phyloP scores from a whole-genome alignment of 306 rosid genomes.

The Casuarina glauca region DNA sequence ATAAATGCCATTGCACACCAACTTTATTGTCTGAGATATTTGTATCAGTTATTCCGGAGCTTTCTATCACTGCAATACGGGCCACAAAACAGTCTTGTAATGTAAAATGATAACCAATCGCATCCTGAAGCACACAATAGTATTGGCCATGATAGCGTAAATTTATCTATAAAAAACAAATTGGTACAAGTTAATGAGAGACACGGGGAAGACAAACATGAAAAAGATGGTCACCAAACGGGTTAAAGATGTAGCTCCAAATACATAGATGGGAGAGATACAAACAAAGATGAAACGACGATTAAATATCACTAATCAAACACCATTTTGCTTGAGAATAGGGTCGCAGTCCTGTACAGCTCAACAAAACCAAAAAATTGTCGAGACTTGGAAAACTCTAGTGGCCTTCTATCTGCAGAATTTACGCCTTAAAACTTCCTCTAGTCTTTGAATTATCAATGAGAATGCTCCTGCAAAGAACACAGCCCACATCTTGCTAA shows the following conservation, averaged over 20 bases:
- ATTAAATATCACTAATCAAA: not conserved
- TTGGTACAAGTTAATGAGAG: not conserved
- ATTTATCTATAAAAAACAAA: not conserved
- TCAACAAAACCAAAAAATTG: not conserved
- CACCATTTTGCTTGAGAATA: not conserved
- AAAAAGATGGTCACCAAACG: not conserved
- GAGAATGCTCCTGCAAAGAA: conserved; percentile 63
- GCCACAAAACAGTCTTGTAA: not conserved
- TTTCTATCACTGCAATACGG: not conserved
- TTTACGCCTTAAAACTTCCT: conserved; percentile 55
- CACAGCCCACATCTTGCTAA: conserved; percentile 7
- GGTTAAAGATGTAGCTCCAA: not conserved
- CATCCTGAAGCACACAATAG: too few relatives aligned
- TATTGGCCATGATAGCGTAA: not conserved
- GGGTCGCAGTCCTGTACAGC: not conserved
- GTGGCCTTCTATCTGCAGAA: conserved; percentile 44
- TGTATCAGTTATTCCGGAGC: not conserved
- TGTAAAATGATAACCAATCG: not conserved
- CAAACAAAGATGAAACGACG: not conserved
- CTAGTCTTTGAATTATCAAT: conserved; percentile 51
- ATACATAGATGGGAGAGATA: not conserved
- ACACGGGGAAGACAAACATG: not conserved
- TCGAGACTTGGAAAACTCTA: not conserved
- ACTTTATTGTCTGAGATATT: not conserved
- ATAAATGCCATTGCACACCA: not conserved